Evolutionary conservation across 805 yeast genomes (phyloP), one percentile per base, ranked within the genome.

Genomic region (Starmerella asiatica): DNA sequence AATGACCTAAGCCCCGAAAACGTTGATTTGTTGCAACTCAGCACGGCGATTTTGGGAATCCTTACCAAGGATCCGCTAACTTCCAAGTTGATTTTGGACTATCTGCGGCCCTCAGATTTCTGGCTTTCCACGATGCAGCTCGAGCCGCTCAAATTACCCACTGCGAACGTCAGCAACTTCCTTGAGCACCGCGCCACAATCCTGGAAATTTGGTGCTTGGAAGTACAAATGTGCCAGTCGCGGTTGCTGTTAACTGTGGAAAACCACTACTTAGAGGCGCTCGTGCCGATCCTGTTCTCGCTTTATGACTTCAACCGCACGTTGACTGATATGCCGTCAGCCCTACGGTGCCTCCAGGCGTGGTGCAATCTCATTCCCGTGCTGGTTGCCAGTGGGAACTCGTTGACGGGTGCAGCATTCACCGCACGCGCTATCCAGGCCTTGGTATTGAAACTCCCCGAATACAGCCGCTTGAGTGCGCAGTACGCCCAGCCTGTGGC

Each of bases 341-440:
- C 91, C 45, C 60, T 79, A 34, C 60, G 68, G 12, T 73, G 78
- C 42, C 60, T 88, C 21, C 83, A 77, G 52, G 71, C 93, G 0
- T 88, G 97, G 97, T 76, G 77, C 18, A 78, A 76, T 48, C 58
- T 86, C 36, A 75, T 83, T 19, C 83, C 84, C 45, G 73, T 84
- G 3, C 59, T 83, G 33, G 74, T 82, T 19, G 36, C 34, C 9
- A 43, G 36, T 17, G 37, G 37, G 2, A 31, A 26, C 21, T 16
- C 32, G 4, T 65, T 74, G 4, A 36, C 42, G 7, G 48, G 85
- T 77, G 56, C 75, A 74, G 69, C 72, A 29, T 79, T 88, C 52
- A 74, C 84, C 39, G 59, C 83, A 16, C 93, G 80, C 49, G 72
- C 82, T 2, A 75, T 85, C 46, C 93, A 83, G 50, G 65, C 71